A percentile compares a stretch with the other conserved stretches of the same genome.
Evolutionary conservation across 371 early-diverging fungal genomes (phyloP).

Genomic region (Mortierella sp.): DNA sequence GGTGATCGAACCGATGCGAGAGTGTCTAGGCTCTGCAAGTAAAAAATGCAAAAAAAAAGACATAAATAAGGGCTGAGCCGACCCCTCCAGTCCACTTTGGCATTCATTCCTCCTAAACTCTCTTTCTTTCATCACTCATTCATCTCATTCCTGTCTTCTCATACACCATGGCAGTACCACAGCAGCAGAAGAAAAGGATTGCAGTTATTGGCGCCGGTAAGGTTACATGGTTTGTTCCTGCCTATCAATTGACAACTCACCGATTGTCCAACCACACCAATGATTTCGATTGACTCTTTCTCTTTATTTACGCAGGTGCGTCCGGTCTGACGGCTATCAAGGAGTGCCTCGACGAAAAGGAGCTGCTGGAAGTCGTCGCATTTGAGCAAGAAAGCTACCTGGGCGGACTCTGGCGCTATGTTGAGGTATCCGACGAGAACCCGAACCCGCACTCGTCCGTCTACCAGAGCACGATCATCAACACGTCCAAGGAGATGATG

Average conservation of each 20-base stretch:
- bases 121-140: conserved; percentile 3
- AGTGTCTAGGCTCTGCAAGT: too few species aligned
- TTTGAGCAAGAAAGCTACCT: conserved; percentile 61
- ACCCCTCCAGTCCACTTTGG: not conserved
- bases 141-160: not conserved
- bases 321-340: conserved; percentile 65
- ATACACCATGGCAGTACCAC: not conserved
- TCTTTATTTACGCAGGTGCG: conserved; percentile 42
- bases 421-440: conserved; percentile 56
- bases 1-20: conserved; percentile 2
- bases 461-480: conserved; percentile 64
- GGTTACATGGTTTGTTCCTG: not conserved
- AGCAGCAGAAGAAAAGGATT: conserved; percentile 17
- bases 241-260: not conserved
- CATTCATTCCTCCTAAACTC: not conserved
- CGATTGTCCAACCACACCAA: not conserved
- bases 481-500: conserved; percentile 63
- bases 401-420: conserved; percentile 69
- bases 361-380: conserved; percentile 61
- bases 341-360: conserved; percentile 61
- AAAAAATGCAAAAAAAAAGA: not conserved
- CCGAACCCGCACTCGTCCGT: conserved; percentile 64
- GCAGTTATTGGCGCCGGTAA: conserved; percentile 42
- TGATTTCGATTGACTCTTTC: not conserved
- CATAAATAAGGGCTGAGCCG: not conserved